A percentile compares a stretch with the other conserved stretches of the same genome.
phyloP scores from a whole-genome alignment of 73 alveolate species.

The Stentor coeruleus region DNA sequence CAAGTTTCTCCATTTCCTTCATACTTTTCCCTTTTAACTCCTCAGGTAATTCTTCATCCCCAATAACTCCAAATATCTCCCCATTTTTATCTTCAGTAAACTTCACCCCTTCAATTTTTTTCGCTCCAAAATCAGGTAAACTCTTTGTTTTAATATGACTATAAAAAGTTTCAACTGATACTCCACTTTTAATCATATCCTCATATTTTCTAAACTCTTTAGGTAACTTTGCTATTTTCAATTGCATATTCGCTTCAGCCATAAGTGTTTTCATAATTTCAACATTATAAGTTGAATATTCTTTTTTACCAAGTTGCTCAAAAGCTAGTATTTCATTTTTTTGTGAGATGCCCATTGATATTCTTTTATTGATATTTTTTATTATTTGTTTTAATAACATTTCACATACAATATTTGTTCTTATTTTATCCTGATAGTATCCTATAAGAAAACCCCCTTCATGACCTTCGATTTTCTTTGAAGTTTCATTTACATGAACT shows the following conservation, averaged over 20 bases:
- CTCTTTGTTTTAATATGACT: background rate
- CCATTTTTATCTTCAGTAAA: background rate
- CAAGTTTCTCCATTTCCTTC: background rate
- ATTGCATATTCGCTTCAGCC: conserved; percentile 10
- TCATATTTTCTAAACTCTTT: background rate
- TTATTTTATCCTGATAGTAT: background rate
- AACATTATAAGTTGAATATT: background rate
- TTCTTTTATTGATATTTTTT: background rate
- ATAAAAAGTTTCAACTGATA: background rate
- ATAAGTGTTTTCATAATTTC: background rate
- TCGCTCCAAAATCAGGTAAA: background rate
- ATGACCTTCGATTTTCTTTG: background rate
- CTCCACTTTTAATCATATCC: background rate
- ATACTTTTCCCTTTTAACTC: conserved; percentile 12
- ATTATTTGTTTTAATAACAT: background rate
- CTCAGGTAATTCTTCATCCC: background rate
- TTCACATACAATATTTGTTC: background rate
- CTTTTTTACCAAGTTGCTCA: background rate
- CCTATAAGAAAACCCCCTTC: background rate
- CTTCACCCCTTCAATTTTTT: too few species aligned
- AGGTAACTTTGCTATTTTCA: background rate
- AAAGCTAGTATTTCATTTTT: background rate
- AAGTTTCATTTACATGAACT: background rate
- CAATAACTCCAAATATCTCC: background rate
- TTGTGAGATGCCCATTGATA: background rate